Percentiles rank a stretch among this genome's conserved stretches.
phyloP scores from a whole-genome alignment of 176 grass and related monocot species.

The Metroxylon sagu region DNA sequence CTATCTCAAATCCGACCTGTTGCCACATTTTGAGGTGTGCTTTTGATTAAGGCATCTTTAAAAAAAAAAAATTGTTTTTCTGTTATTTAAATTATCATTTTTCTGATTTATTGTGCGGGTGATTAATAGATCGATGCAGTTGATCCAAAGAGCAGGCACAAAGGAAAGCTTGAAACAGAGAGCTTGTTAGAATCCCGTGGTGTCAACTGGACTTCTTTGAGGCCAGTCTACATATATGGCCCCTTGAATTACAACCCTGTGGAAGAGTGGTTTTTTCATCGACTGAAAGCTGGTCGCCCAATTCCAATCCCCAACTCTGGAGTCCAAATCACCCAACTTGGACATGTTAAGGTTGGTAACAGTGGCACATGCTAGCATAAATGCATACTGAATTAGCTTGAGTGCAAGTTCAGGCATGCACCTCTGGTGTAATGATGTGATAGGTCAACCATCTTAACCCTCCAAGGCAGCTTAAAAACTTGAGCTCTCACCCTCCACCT shows the following conservation, averaged over 20 bases:
- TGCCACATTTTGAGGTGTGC: conserved; percentile 77
- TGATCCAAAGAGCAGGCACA: conserved; percentile 95
- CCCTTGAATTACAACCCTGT: conserved; percentile 98
- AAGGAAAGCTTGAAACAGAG: conserved; percentile 98
- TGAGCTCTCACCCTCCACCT: too few relatives aligned
- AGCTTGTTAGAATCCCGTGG: conserved; percentile 49
- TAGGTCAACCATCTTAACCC: too few relatives aligned
- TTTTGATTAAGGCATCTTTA: neutral
- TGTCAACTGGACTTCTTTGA: conserved; percentile 87
- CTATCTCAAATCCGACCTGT: conserved; percentile 77
- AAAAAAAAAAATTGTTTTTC: neutral
- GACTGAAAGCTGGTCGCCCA: conserved; percentile 76
- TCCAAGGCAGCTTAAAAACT: too few relatives aligned
- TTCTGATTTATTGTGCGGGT: neutral
- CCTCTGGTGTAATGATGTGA: too few relatives aligned
- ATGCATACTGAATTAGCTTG: too few relatives aligned
- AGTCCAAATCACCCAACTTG: conserved; percentile 93
- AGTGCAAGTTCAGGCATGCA: too few relatives aligned
- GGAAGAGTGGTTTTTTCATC: conserved; percentile 99
- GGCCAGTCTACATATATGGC: conserved; percentile 95
- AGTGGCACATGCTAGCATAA: neutral
- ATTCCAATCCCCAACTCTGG: conserved; percentile 74
- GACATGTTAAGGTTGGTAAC: conserved; percentile 68
- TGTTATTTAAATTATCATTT: neutral
- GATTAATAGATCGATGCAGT: conserved; percentile 51